These are phyloP conservation scores for Drosera spatulata DNA, from an alignment of 179 eudicot species.

Conservation along the genomic window DNA sequence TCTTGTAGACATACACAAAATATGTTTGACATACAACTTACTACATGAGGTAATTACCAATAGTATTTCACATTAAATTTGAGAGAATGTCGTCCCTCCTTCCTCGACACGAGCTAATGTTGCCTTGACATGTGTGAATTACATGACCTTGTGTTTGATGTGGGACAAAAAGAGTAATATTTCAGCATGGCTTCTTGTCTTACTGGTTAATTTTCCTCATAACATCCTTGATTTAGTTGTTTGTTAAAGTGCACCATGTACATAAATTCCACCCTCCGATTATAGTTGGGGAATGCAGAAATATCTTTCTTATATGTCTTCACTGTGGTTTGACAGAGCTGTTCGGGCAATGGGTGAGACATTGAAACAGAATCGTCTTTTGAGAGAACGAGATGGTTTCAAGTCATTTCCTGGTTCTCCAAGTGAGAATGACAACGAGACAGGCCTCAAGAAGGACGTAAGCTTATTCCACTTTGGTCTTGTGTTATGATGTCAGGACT, in stretches of 20 bases:
- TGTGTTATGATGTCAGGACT: neutral
- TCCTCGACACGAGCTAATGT: too few species aligned
- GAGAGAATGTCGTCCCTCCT: too few species aligned
- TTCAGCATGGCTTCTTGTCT: too few species aligned
- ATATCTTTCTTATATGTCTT: neutral
- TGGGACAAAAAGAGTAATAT: too few species aligned
- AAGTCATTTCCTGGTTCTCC: slow-evolving; percentile 47
- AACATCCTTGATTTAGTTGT: neutral
- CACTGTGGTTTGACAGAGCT: slow-evolving; percentile 38
- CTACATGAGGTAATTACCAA: too few species aligned
- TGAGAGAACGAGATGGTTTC: slow-evolving; percentile 52
- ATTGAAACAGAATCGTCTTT: slow-evolving; percentile 75
- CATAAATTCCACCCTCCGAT: neutral
- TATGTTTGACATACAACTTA: too few species aligned
- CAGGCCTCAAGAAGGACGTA: slow-evolving; percentile 50
- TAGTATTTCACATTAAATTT: too few species aligned
- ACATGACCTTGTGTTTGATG: too few species aligned
- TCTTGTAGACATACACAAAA: too few species aligned
- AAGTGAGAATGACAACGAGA: slow-evolving; percentile 19
- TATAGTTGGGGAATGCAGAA: neutral
- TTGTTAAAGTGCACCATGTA: neutral
- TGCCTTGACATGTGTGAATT: too few species aligned
- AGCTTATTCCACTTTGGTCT: slow-evolving; percentile 7
- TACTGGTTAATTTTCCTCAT: too few species aligned
- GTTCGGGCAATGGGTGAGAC: slow-evolving; percentile 97